Conservation (phyloP, 2,329 filamentous ascomycete genomes). For the Boeremia lycopersici region DNA sequence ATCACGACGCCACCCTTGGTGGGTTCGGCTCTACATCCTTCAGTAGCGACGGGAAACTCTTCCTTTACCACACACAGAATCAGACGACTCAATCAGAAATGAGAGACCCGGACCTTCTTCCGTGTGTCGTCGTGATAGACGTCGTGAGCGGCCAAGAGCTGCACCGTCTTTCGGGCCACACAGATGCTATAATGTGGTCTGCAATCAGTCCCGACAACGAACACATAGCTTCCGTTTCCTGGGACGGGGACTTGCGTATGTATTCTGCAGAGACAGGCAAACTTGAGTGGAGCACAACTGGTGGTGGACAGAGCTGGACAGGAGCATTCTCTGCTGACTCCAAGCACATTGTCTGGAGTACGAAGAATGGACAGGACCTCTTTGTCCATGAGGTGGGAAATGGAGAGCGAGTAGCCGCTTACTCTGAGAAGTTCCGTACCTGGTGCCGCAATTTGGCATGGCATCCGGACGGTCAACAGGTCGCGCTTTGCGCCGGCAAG, state of each 20-base stretch:
- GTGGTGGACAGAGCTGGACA: constrained; percentile 29
- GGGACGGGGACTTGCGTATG: constrained; percentile 39
- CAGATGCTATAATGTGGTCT: constrained; percentile 35
- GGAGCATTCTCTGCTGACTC: constrained; percentile 36
- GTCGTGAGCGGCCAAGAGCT: constrained; percentile 20
- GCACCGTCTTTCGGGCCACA: constrained; percentile 30
- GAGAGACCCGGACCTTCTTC: constrained; percentile 13
- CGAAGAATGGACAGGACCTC: constrained; percentile 18
- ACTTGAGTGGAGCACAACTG: constrained; percentile 27
- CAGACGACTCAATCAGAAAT: constrained; percentile 18
- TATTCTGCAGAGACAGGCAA: constrained; percentile 25
- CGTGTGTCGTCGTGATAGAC: constrained; percentile 29
- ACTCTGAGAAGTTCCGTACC: constrained; percentile 14
- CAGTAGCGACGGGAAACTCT: constrained; percentile 25
- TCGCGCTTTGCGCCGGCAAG: constrained; percentile 29
- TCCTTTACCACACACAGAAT: constrained; percentile 26
- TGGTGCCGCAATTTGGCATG: constrained; percentile 33
- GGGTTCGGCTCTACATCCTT: constrained; percentile 23
- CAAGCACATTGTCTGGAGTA: constrained; percentile 33
- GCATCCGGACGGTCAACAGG: constrained; percentile 30
- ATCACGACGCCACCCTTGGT: constrained; percentile 22
- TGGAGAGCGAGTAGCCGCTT: constrained; percentile 21
- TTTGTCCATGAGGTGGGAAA: constrained; percentile 25
- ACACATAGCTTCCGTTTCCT: constrained; percentile 34
- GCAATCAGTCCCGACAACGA: constrained; percentile 31